Percentiles rank a stretch among this genome's conserved stretches.
Conservation (phyloP, 1,284 basidiomycete species). For the Malassezia pachydermatis region DNA sequence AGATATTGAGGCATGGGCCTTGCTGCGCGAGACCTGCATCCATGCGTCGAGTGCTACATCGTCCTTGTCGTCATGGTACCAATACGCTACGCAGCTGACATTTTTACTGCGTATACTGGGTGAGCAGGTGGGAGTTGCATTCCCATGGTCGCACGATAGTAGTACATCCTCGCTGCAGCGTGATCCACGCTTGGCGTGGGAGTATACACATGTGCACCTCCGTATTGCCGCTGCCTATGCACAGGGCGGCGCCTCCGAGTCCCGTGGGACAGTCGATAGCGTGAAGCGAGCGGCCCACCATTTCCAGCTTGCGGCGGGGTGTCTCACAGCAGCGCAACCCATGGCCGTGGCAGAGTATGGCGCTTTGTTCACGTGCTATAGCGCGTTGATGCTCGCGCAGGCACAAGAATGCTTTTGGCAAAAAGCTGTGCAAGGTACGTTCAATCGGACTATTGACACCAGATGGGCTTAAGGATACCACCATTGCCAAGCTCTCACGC, state of each 20-base stretch:
- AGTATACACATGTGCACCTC: slow-evolving; percentile 33
- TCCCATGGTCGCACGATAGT: slow-evolving; percentile 25
- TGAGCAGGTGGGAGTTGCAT: slow-evolving; percentile 23
- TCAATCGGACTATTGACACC: background rate
- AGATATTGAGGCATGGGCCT: slow-evolving; percentile 65
- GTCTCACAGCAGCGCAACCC: no score
- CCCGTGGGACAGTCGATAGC: slow-evolving; percentile 33
- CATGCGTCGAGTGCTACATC: background rate
- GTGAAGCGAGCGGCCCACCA: slow-evolving; percentile 31
- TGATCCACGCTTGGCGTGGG: slow-evolving; percentile 5
- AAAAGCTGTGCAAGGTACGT: slow-evolving; percentile 61
- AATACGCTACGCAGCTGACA: slow-evolving; percentile 11
- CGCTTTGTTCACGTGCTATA: no score
- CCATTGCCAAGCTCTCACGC: slow-evolving; percentile 74
- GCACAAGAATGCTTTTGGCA: slow-evolving; percentile 97
- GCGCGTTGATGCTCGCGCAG: slow-evolving; percentile 76
- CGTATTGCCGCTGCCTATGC: slow-evolving; percentile 31
- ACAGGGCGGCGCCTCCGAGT: slow-evolving; percentile 26
- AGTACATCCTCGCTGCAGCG: background rate
- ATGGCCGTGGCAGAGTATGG: no score
- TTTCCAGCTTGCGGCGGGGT: slow-evolving; percentile 37
- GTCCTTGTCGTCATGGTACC: background rate
- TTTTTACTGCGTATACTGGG: slow-evolving; percentile 3
- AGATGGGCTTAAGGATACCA: slow-evolving; percentile 66
- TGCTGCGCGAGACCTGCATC: slow-evolving; percentile 54